Percentiles rank a stretch among this genome's conserved stretches.
These are phyloP conservation scores for Diaporthe vexans DNA, from an alignment of 2,329 filamentous ascomycete genomes.

Conservation along the genomic window DNA sequence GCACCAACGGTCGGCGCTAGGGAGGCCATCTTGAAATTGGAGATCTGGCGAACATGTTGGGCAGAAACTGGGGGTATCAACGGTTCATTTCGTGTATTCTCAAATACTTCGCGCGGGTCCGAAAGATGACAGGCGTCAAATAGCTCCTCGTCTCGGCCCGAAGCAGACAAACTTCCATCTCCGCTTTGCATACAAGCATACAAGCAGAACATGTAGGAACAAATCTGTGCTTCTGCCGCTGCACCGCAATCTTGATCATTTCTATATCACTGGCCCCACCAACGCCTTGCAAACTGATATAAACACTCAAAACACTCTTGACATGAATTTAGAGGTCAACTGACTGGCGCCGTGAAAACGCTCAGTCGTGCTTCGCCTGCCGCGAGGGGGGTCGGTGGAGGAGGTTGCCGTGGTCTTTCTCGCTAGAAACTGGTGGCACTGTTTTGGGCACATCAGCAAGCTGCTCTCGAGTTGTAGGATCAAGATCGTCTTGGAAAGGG, in stretches of 20 bases:
- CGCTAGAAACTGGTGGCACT: slow-evolving; percentile 26
- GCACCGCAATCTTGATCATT: neutral
- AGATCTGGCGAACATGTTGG: neutral
- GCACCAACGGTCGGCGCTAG: neutral
- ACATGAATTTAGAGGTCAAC: neutral
- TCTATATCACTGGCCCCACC: neutral
- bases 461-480: neutral
- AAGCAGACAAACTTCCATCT: neutral
- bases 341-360: too few species aligned
- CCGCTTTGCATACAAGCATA: slow-evolving; percentile 7
- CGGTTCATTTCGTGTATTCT: slow-evolving; percentile 19
- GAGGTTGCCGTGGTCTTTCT: slow-evolving; percentile 36
- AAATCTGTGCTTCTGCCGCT: neutral
- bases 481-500: neutral
- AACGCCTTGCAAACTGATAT: slow-evolving; percentile 19
- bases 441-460: slow-evolving; percentile 33
- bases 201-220: slow-evolving; percentile 10
- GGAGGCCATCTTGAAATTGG: neutral
- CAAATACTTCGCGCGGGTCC: neutral
- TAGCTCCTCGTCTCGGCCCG: neutral
- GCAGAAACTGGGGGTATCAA: slow-evolving; percentile 14
- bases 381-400: slow-evolving; percentile 31
- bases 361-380: slow-evolving; percentile 39
- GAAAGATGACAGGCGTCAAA: neutral
- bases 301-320: too few species aligned